Evolutionary conservation across 352 stramenopile genomes (phyloP), one percentile per base, ranked within the genome.

Genomic region (Phytophthora cryptogea): DNA sequence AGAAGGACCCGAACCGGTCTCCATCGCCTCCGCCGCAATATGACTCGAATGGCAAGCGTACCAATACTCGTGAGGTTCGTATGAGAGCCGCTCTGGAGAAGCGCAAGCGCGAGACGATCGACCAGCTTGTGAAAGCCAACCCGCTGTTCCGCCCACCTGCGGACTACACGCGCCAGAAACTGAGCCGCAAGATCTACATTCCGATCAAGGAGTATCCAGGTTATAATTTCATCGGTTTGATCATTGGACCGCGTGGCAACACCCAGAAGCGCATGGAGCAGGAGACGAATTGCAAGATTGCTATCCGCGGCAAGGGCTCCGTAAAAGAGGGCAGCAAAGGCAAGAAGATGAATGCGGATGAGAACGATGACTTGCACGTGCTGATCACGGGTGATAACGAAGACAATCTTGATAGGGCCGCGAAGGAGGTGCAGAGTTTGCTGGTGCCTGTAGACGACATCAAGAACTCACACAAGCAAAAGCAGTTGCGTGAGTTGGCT

Each of bases 161-260:
- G 0, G 88, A 95, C 57, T 95, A 98, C 59, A 83, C 94, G 47
- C 92, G 89, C 47, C 80, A 93, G 54, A 99, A 98, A 77, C 80
- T 97, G 47, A 88, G 78, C 43, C 90, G 94, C 35, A 99, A 99
- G 78, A 95, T 99, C 56, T 97, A 97, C 63, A 99, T 99, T 70
- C 97, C 97, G 0, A 80, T 98, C 37, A 95, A 98, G 39, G 92
- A 99, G 37, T 98, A 97, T 82, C 98, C 97, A 0, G 95, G 86
- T 5, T 99, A 99, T 81, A 99, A 99, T 74, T 99, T 99, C 72
- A 99, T 99, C 45, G 97, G 96, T 3, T 72, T 99, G 30, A 99
- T 99, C 71, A 99, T 99, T 52, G 98, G 97, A 10, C 97, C 98
- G 3, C 86, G 97, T 11, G 98, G 97, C 8, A 99, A 99, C 68